phyloP scores from a whole-genome alignment of 2,329 filamentous ascomycete genomes.

The Penicillium psychrosexuale region DNA sequence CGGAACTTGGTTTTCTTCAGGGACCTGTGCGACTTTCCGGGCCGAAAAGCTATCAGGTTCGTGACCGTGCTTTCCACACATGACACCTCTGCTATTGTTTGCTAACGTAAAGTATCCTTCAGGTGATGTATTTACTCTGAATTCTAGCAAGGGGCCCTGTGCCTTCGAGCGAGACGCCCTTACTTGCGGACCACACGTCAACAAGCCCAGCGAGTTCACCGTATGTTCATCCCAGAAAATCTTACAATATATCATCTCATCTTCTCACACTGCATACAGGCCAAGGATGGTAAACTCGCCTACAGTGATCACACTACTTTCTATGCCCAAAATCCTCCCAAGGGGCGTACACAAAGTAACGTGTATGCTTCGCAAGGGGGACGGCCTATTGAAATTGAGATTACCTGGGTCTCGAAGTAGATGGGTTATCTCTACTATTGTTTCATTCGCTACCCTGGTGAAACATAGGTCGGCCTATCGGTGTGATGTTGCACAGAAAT shows the following conservation, averaged over 20 bases:
- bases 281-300: conserved; percentile 32
- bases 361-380: conserved; percentile 32
- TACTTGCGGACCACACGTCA: conserved; percentile 48
- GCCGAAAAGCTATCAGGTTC: conserved; percentile 29
- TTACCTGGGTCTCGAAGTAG: conserved; percentile 30
- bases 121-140: conserved; percentile 51
- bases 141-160: conserved; percentile 59
- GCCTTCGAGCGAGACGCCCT: conserved; percentile 54
- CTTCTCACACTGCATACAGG: conserved; percentile 17
- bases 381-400: conserved; percentile 35
- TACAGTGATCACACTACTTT: conserved; percentile 38
- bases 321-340: conserved; percentile 39
- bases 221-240: conserved; percentile 19
- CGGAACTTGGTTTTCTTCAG: conserved; percentile 65
- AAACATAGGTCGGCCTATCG: not conserved
- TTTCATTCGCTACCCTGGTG: not conserved
- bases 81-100: not conserved
- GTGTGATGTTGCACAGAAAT: not conserved
- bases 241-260: not conserved
- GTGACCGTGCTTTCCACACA: conserved; percentile 4
- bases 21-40: conserved; percentile 62
- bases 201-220: conserved; percentile 29
- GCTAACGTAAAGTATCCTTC: not conserved
- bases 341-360: conserved; percentile 34
- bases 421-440: not conserved